Percentiles rank a stretch among this genome's conserved stretches.
These are phyloP conservation scores for Pueraria montana DNA, from an alignment of 306 rosid genomes.

Conservation along the genomic window DNA sequence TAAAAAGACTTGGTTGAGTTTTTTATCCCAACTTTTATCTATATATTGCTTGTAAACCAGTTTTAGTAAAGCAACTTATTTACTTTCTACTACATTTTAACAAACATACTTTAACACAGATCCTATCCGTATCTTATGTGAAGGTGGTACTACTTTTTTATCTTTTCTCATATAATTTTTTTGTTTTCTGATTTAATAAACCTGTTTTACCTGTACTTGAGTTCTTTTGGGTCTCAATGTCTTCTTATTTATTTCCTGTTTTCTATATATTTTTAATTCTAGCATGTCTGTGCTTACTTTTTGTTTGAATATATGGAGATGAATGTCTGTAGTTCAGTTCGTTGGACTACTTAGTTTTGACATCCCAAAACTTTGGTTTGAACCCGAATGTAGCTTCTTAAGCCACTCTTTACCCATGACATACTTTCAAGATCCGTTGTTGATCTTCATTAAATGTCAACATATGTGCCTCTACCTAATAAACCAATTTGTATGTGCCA, in stretches of 20 bases:
- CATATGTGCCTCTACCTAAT: no score
- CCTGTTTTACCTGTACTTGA: background rate
- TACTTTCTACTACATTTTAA: background rate
- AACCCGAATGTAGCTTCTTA: background rate
- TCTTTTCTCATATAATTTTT: background rate
- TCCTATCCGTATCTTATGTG: background rate
- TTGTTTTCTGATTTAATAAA: background rate
- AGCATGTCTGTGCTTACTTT: background rate
- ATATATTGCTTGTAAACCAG: background rate
- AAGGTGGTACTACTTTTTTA: background rate
- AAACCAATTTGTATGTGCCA: constrained; percentile 29
- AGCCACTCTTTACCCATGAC: background rate
- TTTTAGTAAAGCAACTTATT: background rate
- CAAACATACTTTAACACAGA: background rate
- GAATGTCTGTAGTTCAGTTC: background rate
- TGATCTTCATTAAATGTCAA: background rate
- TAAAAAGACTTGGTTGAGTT: background rate
- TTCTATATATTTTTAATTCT: constrained; percentile 6
- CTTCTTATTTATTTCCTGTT: background rate
- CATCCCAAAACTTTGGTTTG: background rate
- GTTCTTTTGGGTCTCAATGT: background rate
- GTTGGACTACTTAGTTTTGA: background rate
- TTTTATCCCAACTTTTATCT: background rate
- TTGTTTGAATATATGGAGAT: background rate
- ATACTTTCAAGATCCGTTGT: background rate